Evolutionary conservation across 108 stramenopile genomes (phyloP).

Genomic region (Nitzschia palea): DNA sequence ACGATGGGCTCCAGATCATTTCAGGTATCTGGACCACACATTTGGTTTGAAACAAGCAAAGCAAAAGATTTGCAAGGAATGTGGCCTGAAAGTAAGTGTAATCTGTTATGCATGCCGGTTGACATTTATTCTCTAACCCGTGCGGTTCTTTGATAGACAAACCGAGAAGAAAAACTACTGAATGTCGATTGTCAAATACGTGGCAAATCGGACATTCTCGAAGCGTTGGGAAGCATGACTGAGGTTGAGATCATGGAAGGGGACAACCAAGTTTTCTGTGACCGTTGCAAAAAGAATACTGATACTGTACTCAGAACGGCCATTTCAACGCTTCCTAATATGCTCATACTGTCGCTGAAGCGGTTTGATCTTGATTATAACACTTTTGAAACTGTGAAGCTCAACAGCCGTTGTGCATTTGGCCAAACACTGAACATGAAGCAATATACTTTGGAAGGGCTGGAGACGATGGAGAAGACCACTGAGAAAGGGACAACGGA

Average conservation of each 20-base stretch:
- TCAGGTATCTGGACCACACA: constrained; percentile 81
- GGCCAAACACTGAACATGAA: constrained; percentile 93
- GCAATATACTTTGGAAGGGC: constrained; percentile 91
- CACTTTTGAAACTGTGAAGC: constrained; percentile 98
- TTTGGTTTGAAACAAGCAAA: constrained; percentile 85
- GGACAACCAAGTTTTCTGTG: constrained; percentile 95
- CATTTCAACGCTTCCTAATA: constrained; percentile 88
- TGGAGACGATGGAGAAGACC: constrained; percentile 76
- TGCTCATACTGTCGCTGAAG: constrained; percentile 93
- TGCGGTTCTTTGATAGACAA: constrained; percentile 53
- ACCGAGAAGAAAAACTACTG: constrained; percentile 90
- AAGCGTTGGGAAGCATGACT: constrained; percentile 89
- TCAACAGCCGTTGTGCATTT: constrained; percentile 95
- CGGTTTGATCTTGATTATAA: constrained; percentile 97
- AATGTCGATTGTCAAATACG: constrained; percentile 94
- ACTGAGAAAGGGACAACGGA: constrained; percentile 43
- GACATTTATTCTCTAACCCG: not conserved
- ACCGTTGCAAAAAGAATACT: constrained; percentile 93
- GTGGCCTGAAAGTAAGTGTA: constrained; percentile 79
- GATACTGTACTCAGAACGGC: constrained; percentile 90
- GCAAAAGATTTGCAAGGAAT: constrained; percentile 91
- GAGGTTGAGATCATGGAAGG: constrained; percentile 97
- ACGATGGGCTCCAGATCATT: constrained; percentile 77
- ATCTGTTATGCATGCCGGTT: not conserved
- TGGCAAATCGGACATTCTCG: constrained; percentile 90